Conservation (phyloP, 139 green algal genomes). For the Trebouxia sp. region DNA sequence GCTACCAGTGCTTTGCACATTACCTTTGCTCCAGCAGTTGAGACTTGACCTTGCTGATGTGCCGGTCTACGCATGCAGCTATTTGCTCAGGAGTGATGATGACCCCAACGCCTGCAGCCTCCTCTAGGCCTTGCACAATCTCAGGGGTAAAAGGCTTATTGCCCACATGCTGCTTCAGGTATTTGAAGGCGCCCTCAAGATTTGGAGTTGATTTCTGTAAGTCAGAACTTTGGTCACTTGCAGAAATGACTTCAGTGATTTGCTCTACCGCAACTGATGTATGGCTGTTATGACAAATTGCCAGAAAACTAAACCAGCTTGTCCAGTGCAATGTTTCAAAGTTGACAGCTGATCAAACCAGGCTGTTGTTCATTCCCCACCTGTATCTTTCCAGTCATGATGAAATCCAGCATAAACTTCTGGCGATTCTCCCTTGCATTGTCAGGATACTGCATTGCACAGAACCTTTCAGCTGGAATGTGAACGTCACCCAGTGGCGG, state of each 20-base stretch:
- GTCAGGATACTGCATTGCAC: slow-evolving; percentile 66
- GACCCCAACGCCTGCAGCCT: slow-evolving; percentile 79
- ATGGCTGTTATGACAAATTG: no score
- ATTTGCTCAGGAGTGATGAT: slow-evolving; percentile 77
- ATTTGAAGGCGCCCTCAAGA: slow-evolving; percentile 83
- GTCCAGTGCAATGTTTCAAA: no score
- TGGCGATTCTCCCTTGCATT: slow-evolving; percentile 81
- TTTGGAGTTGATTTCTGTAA: slow-evolving; percentile 46
- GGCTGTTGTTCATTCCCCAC: no score
- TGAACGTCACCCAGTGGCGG: no score
- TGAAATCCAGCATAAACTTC: slow-evolving; percentile 63
- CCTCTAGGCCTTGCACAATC: slow-evolving; percentile 64
- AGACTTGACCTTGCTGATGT: slow-evolving; percentile 54
- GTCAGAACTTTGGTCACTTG: neutral
- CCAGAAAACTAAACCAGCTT: no score
- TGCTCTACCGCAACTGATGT: no score
- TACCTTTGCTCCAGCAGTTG: slow-evolving; percentile 1
- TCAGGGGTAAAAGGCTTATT: slow-evolving; percentile 54
- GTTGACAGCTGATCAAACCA: no score
- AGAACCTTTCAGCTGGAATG: neutral
- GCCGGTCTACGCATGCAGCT: slow-evolving; percentile 57
- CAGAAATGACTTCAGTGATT: neutral
- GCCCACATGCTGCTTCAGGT: slow-evolving; percentile 54
- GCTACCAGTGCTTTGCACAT: no score
- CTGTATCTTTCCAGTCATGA: slow-evolving; percentile 75